Conservation (phyloP, 495 filamentous ascomycete genomes). For the Elaphomyces granulatus region DNA sequence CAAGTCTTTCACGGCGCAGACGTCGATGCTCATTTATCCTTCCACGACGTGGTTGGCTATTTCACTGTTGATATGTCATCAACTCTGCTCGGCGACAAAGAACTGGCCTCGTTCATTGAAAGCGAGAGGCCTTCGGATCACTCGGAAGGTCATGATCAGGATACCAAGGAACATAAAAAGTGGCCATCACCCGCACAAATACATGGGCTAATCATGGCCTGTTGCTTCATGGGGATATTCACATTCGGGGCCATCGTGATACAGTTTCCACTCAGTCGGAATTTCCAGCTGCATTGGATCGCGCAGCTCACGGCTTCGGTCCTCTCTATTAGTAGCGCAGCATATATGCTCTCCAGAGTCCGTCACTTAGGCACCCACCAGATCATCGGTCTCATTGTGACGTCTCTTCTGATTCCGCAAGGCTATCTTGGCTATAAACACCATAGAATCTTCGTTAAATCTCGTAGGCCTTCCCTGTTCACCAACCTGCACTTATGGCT, state of each 20-base stretch:
- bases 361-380: conserved; percentile 3
- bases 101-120: neutral
- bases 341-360: conserved; percentile 3
- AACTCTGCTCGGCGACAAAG: neutral
- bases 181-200: conserved; percentile 1
- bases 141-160: neutral
- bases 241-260: conserved; percentile 2
- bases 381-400: conserved; percentile 3
- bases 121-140: conserved; percentile 1
- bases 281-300: conserved; percentile 5
- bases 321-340: conserved; percentile 2
- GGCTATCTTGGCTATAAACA: conserved; percentile 5
- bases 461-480: conserved; percentile 2
- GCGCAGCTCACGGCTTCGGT: conserved; percentile 2
- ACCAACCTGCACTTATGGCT: conserved; percentile 3
- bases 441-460: conserved; percentile 3
- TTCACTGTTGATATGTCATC: neutral
- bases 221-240: conserved; percentile 4
- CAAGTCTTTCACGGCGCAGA: conserved; percentile 6
- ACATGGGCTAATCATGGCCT: conserved; percentile 4
- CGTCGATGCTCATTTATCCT: neutral
- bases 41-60: neutral
- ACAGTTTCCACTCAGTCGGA: neutral
- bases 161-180: neutral
- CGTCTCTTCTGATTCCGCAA: neutral